Conservation (phyloP, 1,139 yeast genomes). For the Nakaseomyces nivariensis region DNA sequence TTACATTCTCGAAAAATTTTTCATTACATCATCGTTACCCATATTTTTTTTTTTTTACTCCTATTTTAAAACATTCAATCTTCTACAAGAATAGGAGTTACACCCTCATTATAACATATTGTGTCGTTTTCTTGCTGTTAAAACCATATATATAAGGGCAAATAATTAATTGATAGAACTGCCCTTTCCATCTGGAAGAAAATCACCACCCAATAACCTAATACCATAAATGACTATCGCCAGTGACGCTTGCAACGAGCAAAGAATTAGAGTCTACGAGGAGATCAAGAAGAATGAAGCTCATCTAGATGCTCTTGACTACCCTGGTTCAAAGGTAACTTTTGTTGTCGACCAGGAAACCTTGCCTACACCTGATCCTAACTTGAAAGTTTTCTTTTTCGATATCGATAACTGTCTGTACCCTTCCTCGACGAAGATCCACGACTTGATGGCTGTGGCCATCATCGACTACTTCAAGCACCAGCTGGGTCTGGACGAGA, state of each 20-base stretch:
- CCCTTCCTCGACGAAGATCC: constrained; percentile 60
- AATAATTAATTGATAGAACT: too few relatives aligned
- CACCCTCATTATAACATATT: too few relatives aligned
- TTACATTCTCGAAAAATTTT: too few relatives aligned
- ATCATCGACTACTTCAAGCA: constrained; percentile 73
- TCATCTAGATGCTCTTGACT: constrained; percentile 28
- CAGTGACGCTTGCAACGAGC: constrained; percentile 12
- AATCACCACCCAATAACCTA: background rate
- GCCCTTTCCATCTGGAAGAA: too few relatives aligned
- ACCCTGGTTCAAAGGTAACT: constrained; percentile 29
- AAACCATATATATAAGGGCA: too few relatives aligned
- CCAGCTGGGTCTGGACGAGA: constrained; percentile 47
- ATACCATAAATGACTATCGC: constrained; percentile 12
- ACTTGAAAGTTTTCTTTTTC: constrained; percentile 48
- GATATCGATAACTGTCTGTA: constrained; percentile 92
- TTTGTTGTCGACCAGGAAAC: constrained; percentile 18
- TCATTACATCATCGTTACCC: too few relatives aligned
- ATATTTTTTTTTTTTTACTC: too few relatives aligned
- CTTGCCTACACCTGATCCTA: constrained; percentile 19
- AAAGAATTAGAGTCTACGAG: constrained; percentile 17
- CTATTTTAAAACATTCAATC: too few relatives aligned
- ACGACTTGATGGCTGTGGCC: constrained; percentile 76
- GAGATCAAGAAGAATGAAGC: constrained; percentile 25
- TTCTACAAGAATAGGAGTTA: too few relatives aligned
- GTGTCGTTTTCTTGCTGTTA: too few relatives aligned